Conservation (phyloP, 1,284 basidiomycete species). For the Stereum hirsutum region DNA sequence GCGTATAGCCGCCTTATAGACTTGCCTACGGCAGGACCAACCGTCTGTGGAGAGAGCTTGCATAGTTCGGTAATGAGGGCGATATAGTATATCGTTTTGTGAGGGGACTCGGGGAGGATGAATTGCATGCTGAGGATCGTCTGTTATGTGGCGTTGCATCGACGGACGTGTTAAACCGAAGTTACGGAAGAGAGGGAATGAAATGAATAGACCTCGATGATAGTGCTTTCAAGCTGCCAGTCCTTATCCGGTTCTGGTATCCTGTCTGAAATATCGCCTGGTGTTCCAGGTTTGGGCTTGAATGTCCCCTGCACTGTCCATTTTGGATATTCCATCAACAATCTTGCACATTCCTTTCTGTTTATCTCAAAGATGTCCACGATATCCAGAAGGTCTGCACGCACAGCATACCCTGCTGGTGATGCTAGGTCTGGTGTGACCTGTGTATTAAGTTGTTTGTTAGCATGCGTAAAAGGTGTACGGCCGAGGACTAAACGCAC, state of each 20-base stretch:
- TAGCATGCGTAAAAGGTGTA: neutral
- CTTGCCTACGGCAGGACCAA: conserved; percentile 95
- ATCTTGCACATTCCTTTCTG: conserved; percentile 86
- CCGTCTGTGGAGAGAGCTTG: conserved; percentile 82
- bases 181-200: no score
- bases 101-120: conserved; percentile 67
- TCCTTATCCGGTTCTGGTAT: conserved; percentile 49
- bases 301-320: conserved; percentile 84
- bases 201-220: conserved; percentile 55
- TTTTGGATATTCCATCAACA: conserved; percentile 83
- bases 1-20: conserved; percentile 84
- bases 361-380: conserved; percentile 94
- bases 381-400: conserved; percentile 73
- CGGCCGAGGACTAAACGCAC: no score
- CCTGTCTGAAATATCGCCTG: conserved; percentile 23
- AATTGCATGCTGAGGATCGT: conserved; percentile 72
- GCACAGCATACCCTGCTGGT: conserved; percentile 74
- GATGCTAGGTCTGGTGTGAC: conserved; percentile 69
- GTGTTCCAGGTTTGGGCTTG: conserved; percentile 57
- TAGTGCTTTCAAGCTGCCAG: conserved; percentile 73
- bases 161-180: neutral
- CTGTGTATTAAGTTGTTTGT: conserved; percentile 25
- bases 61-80: conserved; percentile 90
- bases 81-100: conserved; percentile 83
- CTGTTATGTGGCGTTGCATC: neutral